These are phyloP conservation scores for Jacaranda mimosifolia DNA, from an alignment of 257 asterid species.

Conservation along the genomic window DNA sequence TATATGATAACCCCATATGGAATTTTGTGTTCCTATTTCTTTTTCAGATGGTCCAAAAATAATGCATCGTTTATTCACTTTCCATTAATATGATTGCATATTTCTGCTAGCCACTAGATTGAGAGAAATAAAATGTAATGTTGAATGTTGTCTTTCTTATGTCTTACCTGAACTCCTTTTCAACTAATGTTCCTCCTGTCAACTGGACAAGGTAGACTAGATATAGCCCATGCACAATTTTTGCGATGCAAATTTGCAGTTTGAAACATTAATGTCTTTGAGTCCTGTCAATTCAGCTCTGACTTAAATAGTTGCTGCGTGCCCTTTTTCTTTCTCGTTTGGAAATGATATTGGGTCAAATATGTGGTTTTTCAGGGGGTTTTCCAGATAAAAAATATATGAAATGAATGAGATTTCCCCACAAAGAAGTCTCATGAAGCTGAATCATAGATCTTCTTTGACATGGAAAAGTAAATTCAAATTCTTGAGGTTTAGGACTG, in stretches of 20 bases:
- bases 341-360: neutral
- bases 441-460: neutral
- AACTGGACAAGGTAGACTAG: neutral
- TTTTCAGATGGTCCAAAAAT: conserved; percentile 4
- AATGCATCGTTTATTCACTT: neutral
- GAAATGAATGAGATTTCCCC: neutral
- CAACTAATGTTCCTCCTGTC: neutral
- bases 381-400: neutral
- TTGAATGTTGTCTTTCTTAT: neutral
- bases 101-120: conserved; percentile 5
- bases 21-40: neutral
- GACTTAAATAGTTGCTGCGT: conserved; percentile 2
- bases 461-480: neutral
- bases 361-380: neutral
- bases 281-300: neutral
- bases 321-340: neutral
- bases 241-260: conserved; percentile 17
- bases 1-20: neutral
- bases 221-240: neutral
- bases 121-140: neutral
- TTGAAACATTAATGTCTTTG: neutral
- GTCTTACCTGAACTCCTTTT: conserved; percentile 15
- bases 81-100: neutral
- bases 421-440: neutral
- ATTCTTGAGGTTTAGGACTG: neutral